These are phyloP conservation scores for Aspergillus caelatus DNA, from an alignment of 2,329 filamentous ascomycete species.

Conservation along the genomic window DNA sequence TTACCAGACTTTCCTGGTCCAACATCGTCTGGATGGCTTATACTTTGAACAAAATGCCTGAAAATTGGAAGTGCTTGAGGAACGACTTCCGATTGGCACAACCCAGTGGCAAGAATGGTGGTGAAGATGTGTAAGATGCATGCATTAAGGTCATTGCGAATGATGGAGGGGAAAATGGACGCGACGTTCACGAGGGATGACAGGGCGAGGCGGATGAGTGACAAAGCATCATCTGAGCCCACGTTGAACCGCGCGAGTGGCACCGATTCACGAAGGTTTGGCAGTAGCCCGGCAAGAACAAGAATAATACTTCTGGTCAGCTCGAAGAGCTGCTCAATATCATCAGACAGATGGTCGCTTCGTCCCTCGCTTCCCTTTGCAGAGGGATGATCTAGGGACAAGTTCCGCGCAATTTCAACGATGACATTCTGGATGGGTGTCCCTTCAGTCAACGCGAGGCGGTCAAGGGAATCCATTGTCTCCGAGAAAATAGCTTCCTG, in stretches of 20 bases:
- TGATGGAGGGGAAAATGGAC: conserved; percentile 93
- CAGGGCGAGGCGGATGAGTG: conserved; percentile 76
- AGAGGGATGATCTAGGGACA: conserved; percentile 90
- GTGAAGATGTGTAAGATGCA: conserved; percentile 97
- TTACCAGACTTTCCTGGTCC: conserved; percentile 32
- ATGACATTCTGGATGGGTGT: conserved; percentile 88
- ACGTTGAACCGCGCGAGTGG: conserved; percentile 73
- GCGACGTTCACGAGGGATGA: conserved; percentile 91
- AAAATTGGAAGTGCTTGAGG: conserved; percentile 89
- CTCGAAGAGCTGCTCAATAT: conserved; percentile 97
- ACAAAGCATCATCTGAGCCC: conserved; percentile 77
- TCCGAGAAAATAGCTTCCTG: conserved; percentile 94
- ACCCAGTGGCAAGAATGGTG: conserved; percentile 83
- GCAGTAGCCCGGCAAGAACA: conserved; percentile 83
- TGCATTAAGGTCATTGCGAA: conserved; percentile 92
- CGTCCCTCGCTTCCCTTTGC: conserved; percentile 69
- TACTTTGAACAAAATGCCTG: conserved; percentile 82
- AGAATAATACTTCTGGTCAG: conserved; percentile 94
- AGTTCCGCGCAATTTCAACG: conserved; percentile 86
- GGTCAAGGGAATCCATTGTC: conserved; percentile 93
- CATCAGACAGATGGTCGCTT: conserved; percentile 83
- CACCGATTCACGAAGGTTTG: conserved; percentile 63
- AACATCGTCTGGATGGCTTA: conserved; percentile 51
- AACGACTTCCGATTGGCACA: conserved; percentile 85
- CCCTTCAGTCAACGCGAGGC: conserved; percentile 87